Percentiles rank a stretch among this genome's conserved stretches.
phyloP scores from a whole-genome alignment of 208 protist genomes.

The Endotrypanum monterogeii region DNA sequence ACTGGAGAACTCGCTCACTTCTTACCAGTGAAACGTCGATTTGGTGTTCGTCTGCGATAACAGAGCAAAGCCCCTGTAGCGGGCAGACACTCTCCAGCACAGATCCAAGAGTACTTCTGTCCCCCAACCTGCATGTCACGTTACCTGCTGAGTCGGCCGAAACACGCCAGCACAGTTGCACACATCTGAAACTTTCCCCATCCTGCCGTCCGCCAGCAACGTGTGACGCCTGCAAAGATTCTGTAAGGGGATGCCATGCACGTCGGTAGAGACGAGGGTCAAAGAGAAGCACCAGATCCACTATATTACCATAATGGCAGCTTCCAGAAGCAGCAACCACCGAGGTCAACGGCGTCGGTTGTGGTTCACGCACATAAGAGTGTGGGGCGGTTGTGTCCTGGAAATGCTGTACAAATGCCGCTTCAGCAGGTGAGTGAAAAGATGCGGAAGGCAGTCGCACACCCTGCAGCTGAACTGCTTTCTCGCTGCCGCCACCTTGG shows the following conservation, averaged over 20 bases:
- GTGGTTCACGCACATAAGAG: constrained; percentile 1
- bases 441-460: constrained; percentile 11
- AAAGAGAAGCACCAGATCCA: constrained; percentile 23
- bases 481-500: not conserved
- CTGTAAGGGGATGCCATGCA: constrained; percentile 28
- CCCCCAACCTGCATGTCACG: constrained; percentile 13
- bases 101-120: not conserved
- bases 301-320: constrained; percentile 27
- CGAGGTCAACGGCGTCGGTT: not conserved
- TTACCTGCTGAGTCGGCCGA: constrained; percentile 25
- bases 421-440: not conserved
- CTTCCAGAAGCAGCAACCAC: not conserved
- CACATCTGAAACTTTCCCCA: constrained; percentile 5
- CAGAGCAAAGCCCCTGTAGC: constrained; percentile 40
- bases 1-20: constrained; percentile 36
- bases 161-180: constrained; percentile 26
- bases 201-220: not conserved
- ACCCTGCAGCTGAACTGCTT: constrained; percentile 4
- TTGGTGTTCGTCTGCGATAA: constrained; percentile 41
- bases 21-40: constrained; percentile 52
- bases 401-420: not conserved
- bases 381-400: no score
- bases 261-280: constrained; percentile 23
- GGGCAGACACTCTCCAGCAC: constrained; percentile 33
- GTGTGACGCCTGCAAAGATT: constrained; percentile 3